These are phyloP conservation scores for Ascoidea tarda DNA, from an alignment of 805 yeast genomes.

Conservation along the genomic window DNA sequence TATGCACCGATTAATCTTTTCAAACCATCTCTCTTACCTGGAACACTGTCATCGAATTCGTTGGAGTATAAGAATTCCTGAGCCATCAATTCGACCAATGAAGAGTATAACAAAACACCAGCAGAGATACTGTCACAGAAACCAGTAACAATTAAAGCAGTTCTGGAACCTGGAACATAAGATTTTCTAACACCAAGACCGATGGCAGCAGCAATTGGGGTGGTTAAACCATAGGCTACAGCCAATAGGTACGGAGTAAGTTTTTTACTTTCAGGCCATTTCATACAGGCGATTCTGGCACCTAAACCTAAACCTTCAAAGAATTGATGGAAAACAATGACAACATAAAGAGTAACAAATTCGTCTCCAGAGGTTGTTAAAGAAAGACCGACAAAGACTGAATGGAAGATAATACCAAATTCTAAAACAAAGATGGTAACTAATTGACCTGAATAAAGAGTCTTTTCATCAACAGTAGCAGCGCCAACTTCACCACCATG, in stretches of 20 bases:
- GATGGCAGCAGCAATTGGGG: constrained; percentile 59
- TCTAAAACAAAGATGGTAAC: constrained; percentile 44
- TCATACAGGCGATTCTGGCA: constrained; percentile 45
- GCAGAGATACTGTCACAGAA: constrained; percentile 57
- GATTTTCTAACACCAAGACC: constrained; percentile 63
- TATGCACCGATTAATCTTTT: constrained; percentile 26
- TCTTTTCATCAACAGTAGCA: not conserved
- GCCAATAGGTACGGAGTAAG: constrained; percentile 35
- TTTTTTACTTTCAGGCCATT: constrained; percentile 33
- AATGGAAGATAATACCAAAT: constrained; percentile 64
- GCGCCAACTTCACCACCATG: no score
- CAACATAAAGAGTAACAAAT: constrained; percentile 48
- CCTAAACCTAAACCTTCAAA: constrained; percentile 77
- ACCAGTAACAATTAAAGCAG: constrained; percentile 44
- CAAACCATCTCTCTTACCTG: constrained; percentile 25
- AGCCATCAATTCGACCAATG: constrained; percentile 63
- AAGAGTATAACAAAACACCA: constrained; percentile 59
- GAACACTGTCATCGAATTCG: constrained; percentile 3
- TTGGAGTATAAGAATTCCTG: constrained; percentile 43
- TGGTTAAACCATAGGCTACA: constrained; percentile 38
- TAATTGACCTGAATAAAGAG: constrained; percentile 14
- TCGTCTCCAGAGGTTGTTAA: constrained; percentile 50
- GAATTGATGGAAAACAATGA: constrained; percentile 58
- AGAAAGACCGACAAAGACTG: constrained; percentile 59
- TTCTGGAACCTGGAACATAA: constrained; percentile 42